Evolutionary conservation across 179 eudicot genomes (phyloP), one percentile per base, ranked within the genome.

Genomic region (Beta lomatogona): DNA sequence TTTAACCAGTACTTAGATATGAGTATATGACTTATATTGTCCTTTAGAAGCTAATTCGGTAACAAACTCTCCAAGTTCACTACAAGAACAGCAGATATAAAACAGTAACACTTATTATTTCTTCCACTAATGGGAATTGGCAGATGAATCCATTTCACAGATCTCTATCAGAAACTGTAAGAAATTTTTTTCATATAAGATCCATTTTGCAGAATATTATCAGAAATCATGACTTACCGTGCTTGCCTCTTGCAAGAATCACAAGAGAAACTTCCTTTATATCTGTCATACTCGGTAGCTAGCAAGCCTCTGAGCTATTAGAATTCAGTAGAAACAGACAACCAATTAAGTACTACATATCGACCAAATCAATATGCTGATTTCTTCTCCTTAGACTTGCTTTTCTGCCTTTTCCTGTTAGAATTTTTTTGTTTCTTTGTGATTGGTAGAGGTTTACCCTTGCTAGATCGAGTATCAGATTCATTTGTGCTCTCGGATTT

Each of bases 351-450:
- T 25, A 25, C 28, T 25, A 25, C 28, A 25, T 25, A 25, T 25
- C 28, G 66, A 69, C 21, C 67, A 60, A 55, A 64, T 80, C 71
- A 77, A 48, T n/a, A 55, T 31, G 61, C 58, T 10, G 53, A 16
- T 64, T 64, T 57, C 28, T 66, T 84, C 83, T 76, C 77, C 77
- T 81, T 85, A 60, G 65, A 46, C 72, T 31, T 81, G 22, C 77
- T 21, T 74, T 68, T 81, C 28, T 74, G 77, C 84, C 41, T 78
- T 74, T 74, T 74, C 61, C 48, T 78, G 46, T 46, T 61, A 21
- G 13, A 60, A 13, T 7, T 50, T 28, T 16, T 73, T 45, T 28
- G 66, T 28, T 78, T 68, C 79, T 76, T 78, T 73, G 44, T 19
- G 28, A 36, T 59, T 55, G 25, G n/a, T 68, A 79, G 45, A 52